Base-by-base conservation (phyloP, 1,284 basidiomycete species). In the Anthracocystis panici-leucophaei region DNA sequence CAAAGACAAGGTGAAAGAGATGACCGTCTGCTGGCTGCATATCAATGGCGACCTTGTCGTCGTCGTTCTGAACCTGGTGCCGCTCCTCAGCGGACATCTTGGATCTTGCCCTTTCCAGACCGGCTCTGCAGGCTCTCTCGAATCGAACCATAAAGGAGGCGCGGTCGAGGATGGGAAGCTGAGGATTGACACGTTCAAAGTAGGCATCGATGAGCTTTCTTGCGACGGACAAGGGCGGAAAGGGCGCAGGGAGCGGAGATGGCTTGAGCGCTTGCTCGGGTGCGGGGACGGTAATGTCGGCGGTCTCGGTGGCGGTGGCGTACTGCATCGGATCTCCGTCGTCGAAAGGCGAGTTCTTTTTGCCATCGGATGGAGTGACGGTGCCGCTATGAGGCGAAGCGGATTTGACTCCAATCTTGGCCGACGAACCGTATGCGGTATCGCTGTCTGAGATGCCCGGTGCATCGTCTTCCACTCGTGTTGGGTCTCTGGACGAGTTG, bases 251-350 rank as follows among this genome's bases (percentile, higher is more conserved):
- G 1, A 65, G 51, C 23, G 68, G 74, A 12, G 69, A 72, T 2
- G 74, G 69, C 41, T 76, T 73, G 48, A 64, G 53, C 16, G 63
- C 60, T 44, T 76, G 74, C 35, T 76, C 74, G 6, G 74, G 74
- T 7, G 74, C 65, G 0, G 74, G 74, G 8, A 76, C 69, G 10
- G 74, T 76, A 31, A 76, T 76, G 35, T 76, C 74, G 25, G 69
- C 69, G 0, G 65, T 73, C 42, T 76, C 74, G 20, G 69, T 73
- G 23, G 74, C 49, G 12, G 65, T 72, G n/a, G 74, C 74, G 45
- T 76, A 76, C 59, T 73, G 74, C 74, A 76, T 72, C 14, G 65
- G 69, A 46, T 76, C 74, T 2, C 60, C 69, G 23, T 76, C 74
- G 27, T 76, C 74, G 42, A 69, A 72, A 6, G 69, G 74, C 7